These are phyloP conservation scores for Irpex sp. DNA, from an alignment of 1,284 basidiomycete species.

Conservation along the genomic window DNA sequence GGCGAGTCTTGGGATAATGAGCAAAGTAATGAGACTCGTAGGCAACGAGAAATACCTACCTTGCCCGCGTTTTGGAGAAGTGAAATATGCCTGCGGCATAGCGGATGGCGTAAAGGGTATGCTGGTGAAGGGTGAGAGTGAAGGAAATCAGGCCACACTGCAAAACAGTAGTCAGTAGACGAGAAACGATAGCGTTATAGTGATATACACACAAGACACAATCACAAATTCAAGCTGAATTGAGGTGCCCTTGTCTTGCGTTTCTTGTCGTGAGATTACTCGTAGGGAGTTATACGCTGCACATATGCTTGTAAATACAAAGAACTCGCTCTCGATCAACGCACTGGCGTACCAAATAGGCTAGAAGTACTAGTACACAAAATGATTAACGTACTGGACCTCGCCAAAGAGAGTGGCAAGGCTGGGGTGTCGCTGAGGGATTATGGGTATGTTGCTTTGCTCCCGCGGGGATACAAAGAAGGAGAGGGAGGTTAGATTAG, in stretches of 20 bases:
- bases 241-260: neutral
- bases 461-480: neutral
- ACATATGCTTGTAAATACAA: no score
- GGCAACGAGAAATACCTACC: neutral
- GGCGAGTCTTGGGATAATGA: neutral
- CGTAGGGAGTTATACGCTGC: no score
- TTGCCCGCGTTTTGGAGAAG: neutral
- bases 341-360: no score
- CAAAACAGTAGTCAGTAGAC: neutral
- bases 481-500: neutral
- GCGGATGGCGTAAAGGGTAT: neutral
- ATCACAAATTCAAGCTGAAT: neutral
- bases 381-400: no score
- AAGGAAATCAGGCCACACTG: neutral
- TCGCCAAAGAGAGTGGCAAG: no score
- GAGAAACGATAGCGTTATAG: neutral
- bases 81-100: neutral
- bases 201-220: neutral
- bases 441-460: neutral
- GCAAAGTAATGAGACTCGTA: neutral
- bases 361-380: no score
- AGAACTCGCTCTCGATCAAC: no score
- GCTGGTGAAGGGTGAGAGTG: neutral
- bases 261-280: neutral
- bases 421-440: neutral